Evolutionary conservation across 176 grass and related monocot genomes (phyloP), one percentile per base, ranked within the genome.

Genomic region (Triticum aestivum): DNA sequence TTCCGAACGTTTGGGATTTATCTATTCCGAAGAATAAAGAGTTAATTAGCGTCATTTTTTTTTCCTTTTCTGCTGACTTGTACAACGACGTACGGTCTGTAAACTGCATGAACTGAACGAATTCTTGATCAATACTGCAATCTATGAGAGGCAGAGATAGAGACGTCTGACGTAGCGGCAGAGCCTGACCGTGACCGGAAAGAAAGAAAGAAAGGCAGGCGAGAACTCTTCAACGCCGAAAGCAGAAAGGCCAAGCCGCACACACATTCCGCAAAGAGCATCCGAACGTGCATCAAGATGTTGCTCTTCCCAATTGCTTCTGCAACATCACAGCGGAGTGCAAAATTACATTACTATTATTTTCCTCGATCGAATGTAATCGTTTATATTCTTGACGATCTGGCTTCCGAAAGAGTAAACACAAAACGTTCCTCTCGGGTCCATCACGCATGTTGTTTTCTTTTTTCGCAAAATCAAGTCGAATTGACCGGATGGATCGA

Each of bases 151-250:
- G 45, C 42, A 38, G 29, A 47, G 18, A 12, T 52, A 11, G 47
- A 56, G 3, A 17, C 11, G 49, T 49, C 23, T 5, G 21, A 73
- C 21, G 69, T 42, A 73, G n/a, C 69, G 39, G 70, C 21, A 42
- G 39, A 73, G 21, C n/a, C 70, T 24, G 39, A 73, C 70, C 39
- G 70, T 54, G 51, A 54, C 51, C 51, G 51, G 15, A 54, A 54
- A 54, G 51, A 54, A 52, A 52, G 49, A 52, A 42, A 42, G 3
- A 27, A 15, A 18, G 1, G 18, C 3, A 0, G 13, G 1, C 29
- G 34, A 3, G 62, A 78, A 66, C 42, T 23, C n/a, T 42, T 89
- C 77, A 75, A 85, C 61, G 68, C 69, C 82, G 30, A 84, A 54
- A 62, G 52, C 78, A 20, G 49, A 82, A 76, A 21, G 83, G 70